A percentile compares a stretch with the other conserved stretches of the same genome.
Conservation (phyloP, 495 filamentous ascomycete genomes). For the Talaromyces nanjingensis region DNA sequence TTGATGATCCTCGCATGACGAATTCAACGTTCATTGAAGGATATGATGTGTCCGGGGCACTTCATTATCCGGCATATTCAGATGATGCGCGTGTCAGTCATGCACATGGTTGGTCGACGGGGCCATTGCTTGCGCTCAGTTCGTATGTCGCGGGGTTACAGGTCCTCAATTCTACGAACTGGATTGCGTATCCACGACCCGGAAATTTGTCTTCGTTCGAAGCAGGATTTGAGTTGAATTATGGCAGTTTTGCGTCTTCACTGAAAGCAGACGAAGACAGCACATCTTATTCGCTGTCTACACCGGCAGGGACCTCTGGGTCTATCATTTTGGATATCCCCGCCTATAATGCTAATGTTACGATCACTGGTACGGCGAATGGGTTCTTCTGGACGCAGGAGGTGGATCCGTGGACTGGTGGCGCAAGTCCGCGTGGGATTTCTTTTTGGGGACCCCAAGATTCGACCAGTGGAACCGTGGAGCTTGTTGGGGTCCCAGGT, state of each 20-base stretch:
- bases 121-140: conserved; percentile 45
- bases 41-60: conserved; percentile 42
- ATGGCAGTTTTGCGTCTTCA: not conserved
- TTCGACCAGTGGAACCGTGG: not conserved
- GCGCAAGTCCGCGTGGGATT: not conserved
- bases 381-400: not conserved
- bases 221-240: not conserved
- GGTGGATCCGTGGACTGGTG: not conserved
- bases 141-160: conserved; percentile 44
- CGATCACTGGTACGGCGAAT: not conserved
- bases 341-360: not conserved
- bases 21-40: conserved; percentile 56
- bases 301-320: not conserved
- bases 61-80: conserved; percentile 51
- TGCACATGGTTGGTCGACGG: conserved; percentile 54
- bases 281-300: not conserved
- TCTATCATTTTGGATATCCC: not conserved
- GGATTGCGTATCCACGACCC: not conserved
- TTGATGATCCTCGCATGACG: conserved; percentile 52
- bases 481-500: not conserved
- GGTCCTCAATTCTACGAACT: not conserved
- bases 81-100: conserved; percentile 46
- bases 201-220: not conserved
- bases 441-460: not conserved
- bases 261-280: not conserved